Evolutionary conservation across 1,284 basidiomycete species (phyloP).

Genomic region (Boletus semigastroideus): DNA sequence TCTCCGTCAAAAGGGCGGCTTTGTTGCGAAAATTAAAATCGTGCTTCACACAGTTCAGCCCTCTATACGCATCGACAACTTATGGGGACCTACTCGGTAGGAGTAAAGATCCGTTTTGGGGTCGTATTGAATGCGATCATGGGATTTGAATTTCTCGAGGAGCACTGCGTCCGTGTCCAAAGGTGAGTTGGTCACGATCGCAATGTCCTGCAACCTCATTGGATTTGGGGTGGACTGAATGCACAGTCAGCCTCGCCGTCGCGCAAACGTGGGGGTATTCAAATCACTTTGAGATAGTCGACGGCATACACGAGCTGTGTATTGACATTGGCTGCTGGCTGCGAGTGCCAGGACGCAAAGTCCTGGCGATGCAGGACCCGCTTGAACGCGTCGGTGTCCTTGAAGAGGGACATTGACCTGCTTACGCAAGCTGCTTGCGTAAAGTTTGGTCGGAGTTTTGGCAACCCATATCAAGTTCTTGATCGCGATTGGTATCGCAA

Average conservation of each 20-base stretch:
- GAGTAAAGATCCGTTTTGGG: slow-evolving; percentile 82
- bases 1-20: slow-evolving; percentile 76
- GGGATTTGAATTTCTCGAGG: slow-evolving; percentile 75
- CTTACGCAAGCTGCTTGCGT: slow-evolving; percentile 32
- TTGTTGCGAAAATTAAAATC: slow-evolving; percentile 87
- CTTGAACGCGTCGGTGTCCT: slow-evolving; percentile 70
- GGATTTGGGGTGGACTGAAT: slow-evolving; percentile 70
- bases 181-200: slow-evolving; percentile 74
- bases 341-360: slow-evolving; percentile 77
- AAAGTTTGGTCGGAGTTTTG: slow-evolving; percentile 32
- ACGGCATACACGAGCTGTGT: slow-evolving; percentile 88
- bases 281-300: slow-evolving; percentile 68
- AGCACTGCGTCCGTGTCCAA: slow-evolving; percentile 72
- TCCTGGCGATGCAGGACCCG: slow-evolving; percentile 59
- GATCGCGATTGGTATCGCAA: slow-evolving; percentile 33
- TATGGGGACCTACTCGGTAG: slow-evolving; percentile 59
- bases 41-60: slow-evolving; percentile 50
- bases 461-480: slow-evolving; percentile 6
- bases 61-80: background rate
- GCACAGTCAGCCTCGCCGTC: slow-evolving; percentile 10
- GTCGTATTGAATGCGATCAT: slow-evolving; percentile 79
- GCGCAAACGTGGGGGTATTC: background rate
- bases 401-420: slow-evolving; percentile 45
- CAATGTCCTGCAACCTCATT: slow-evolving; percentile 82
- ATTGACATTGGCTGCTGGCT: slow-evolving; percentile 80